Base-by-base conservation (phyloP, 2,329 filamentous ascomycete species). In the Didymellaceae sp. region DNA sequence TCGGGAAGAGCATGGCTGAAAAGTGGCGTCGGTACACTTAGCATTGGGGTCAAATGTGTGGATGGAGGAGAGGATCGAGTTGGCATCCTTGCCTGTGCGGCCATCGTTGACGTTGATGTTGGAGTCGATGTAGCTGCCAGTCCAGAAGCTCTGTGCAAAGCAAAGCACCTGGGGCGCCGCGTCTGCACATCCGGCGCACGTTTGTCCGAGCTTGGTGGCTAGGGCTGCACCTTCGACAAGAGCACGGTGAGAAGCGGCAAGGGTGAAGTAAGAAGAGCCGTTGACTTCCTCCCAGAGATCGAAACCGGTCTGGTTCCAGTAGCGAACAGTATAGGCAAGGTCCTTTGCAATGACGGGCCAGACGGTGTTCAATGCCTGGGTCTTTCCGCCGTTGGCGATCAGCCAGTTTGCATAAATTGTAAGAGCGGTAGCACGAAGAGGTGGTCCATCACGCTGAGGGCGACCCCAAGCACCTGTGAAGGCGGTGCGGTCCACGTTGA, bases 251-350 rank as follows among this genome's bases (percentile, higher is more conserved):
- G 89, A 84, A 31, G 82, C 81, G 3, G 85, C 83, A 24, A 86
- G 75, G 1, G 90, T 94, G 73, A 93, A 95, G 77, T 92, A 94
- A 0, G 88, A 91, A 17, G 83, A 86, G 31, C 89, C 88, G 18
- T 79, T 77, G 11, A 92, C 83, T 70, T 94, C 90, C 69, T 94
- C 90, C 90, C 90, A 94, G 3, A 95, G 80, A 69, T 95, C 90
- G 63, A 85, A 94, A 5, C 79, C 80, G 4, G 80, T 80, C 44
- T 79, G 74, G 53, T 81, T 83, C 75, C 80, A 82, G 75, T 90
- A 89, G 65, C 90, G 83, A 1, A 85, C 81, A 6, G 90, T 85
- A 57, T 93, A 94, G 34, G 80, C 80, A 25, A 95, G 79, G 63
- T 94, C 90, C 59, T 91, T 93, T 38, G 80, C 78, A 37, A 91